Percentiles rank a stretch among this genome's conserved stretches.
These are phyloP conservation scores for Arachnomyces sp. DNA, from an alignment of 2,329 filamentous ascomycete genomes.

Conservation along the genomic window DNA sequence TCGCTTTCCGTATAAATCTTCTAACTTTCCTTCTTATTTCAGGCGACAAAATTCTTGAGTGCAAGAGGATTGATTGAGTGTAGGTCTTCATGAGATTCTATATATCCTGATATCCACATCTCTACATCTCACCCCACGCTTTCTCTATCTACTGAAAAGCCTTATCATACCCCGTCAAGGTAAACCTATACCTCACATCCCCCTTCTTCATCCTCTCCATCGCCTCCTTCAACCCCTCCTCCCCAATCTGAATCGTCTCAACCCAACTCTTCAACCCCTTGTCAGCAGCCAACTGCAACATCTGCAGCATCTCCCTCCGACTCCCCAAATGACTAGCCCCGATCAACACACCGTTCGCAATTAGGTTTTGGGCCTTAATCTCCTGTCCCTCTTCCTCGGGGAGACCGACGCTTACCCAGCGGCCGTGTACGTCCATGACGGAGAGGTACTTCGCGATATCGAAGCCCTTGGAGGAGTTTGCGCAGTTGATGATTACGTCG, in stretches of 20 bases:
- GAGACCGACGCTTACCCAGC: constrained; percentile 71
- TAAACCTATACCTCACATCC: constrained; percentile 64
- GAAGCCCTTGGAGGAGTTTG: constrained; percentile 64
- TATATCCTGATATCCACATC: not conserved
- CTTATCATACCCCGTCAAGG: constrained; percentile 46
- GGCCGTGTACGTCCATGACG: constrained; percentile 71
- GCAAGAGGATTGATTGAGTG: too few species aligned
- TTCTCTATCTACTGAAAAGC: constrained; percentile 17
- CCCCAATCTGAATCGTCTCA: constrained; percentile 62
- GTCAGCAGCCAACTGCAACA: constrained; percentile 63
- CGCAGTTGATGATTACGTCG: constrained; percentile 64
- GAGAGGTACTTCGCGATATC: constrained; percentile 57
- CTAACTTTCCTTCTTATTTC: too few species aligned
- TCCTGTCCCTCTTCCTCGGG: constrained; percentile 66
- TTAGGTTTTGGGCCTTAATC: constrained; percentile 66
- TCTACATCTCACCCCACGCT: constrained; percentile 1
- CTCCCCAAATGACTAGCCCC: constrained; percentile 63
- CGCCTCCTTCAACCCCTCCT: constrained; percentile 60
- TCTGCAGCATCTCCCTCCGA: constrained; percentile 60
- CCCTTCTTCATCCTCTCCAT: constrained; percentile 62
- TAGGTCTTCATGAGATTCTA: not conserved
- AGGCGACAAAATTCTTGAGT: too few species aligned
- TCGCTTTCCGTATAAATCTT: too few species aligned
- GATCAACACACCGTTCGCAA: constrained; percentile 64
- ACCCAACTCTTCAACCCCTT: constrained; percentile 63